Evolutionary conservation across 495 filamentous ascomycete species (phyloP), one percentile per base, ranked within the genome.

Genomic region (Aspergillus ostianus): DNA sequence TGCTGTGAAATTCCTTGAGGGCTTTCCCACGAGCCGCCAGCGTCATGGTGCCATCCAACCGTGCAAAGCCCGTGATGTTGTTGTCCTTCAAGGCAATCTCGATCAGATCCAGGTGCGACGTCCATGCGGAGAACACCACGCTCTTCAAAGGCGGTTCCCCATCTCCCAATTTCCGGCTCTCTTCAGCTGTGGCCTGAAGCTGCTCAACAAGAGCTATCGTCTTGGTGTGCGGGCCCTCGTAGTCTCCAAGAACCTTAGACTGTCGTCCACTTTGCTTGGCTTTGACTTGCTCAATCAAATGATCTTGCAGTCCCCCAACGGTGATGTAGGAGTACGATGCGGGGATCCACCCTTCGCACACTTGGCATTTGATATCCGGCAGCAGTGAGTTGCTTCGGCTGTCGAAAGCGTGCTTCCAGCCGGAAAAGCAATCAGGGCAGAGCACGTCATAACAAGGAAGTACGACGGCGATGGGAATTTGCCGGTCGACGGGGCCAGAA

Each of bases 91-190:
- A 77, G 2, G 94, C 93, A 52, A 91, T 84, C 67, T 96, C 85
- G 63, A 98, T 95, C 15, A 98, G 83, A 68, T 98, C 93, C 32
- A 98, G 84, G 69, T 97, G 92, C 2, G 89, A 86, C 0, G 93
- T 97, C 93, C 94, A 98, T 29, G 84, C 85, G 2, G 92, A 96
- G 70, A 98, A 97, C 19, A 98, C 84, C 15, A 98, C 93, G 47
- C 88, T 90, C 69, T 95, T 96, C 72, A 90, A 86, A 0, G 92
- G 91, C 0, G 78, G 80, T 57, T 90, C 82, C 41, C 77, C 73
- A 13, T 82, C 76, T 2, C 82, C 82, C 17, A 84, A 73, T 5
- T 71, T 68, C 52, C 80, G 69, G 68, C 86, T 92, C 62, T 87
- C 82, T 44, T 77, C 77, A 53, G 84, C 78, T 47, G 84, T 80